Evolutionary conservation across 2,329 filamentous ascomycete species (phyloP), one percentile per base, ranked within the genome.

Genomic region (Alternaria alternata): DNA sequence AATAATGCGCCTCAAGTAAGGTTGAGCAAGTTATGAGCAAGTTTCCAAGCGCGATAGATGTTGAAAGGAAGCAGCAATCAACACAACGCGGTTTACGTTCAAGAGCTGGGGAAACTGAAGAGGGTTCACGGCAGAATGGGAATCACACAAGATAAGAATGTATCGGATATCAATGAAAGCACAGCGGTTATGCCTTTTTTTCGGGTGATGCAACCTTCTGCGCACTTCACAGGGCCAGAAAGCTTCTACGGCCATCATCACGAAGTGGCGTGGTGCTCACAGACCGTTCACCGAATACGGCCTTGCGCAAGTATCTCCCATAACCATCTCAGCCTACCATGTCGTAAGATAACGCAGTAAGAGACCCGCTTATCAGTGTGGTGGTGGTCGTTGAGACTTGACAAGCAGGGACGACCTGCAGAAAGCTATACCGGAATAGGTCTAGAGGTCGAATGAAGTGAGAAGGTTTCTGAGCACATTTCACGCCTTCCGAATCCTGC

Each of bases 381-480:
- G 14, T 12, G 12, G n/a, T 48, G 18, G 14, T 48, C 20, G 12
- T 8, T 3, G 18, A 34, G 47, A 36, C 18, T 39, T 36, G 32
- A 43, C 1, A 22, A 48, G 36, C 41, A 48, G 22, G 41, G 34
- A 9, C 34, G 41, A 12, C 46, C 38, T 9, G 54, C 57, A 59
- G 46, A 11, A 8, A 54, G 54, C 66, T 55, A 63, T 62, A 20
- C 67, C 39, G 30, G 30, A 61, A 52, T 18, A 32, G 57, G 68
- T 61, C 54, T 57, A 66, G 44, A 30, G 28, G 56, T 30, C 36
- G 9, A 51, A 57, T 59, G 36, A 36, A 51, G 57, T 54, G 57
- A 62, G 55, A 65, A 67, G 66, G 53, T 65, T 57, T 47, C 65
- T 71, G 67, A 67, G 69, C 67, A 58, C 51, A 48, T 66, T 70